phyloP scores from a whole-genome alignment of 139 green algal genomes.

The Limnomonas spitsbergensis region DNA sequence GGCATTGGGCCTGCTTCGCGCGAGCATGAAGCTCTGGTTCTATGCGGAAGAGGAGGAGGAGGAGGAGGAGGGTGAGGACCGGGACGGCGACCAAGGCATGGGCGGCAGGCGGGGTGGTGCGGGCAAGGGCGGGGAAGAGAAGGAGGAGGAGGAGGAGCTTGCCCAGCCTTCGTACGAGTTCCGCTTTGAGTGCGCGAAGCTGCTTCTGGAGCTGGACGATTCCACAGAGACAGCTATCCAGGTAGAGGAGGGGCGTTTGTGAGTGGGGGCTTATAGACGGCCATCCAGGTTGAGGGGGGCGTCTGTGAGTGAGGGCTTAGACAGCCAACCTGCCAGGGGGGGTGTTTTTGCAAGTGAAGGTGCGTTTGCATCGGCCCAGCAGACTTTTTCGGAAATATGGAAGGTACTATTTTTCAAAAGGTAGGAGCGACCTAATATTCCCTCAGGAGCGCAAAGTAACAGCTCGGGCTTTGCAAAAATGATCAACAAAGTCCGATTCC shows the following conservation, averaged over 20 bases:
- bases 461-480: no score
- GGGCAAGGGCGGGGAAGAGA: not conserved
- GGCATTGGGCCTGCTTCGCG: constrained; percentile 57
- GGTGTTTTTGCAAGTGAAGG: no score
- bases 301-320: no score
- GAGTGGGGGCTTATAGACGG: not conserved
- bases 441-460: no score
- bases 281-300: no score
- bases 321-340: no score
- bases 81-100: constrained; percentile 13
- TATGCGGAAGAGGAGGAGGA: constrained; percentile 31
- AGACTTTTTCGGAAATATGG: no score
- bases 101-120: not conserved
- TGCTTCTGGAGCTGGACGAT: constrained; percentile 84
- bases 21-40: constrained; percentile 74
- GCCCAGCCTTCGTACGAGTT: constrained; percentile 71
- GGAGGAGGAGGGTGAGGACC: constrained; percentile 25
- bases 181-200: constrained; percentile 78
- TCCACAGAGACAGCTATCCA: constrained; percentile 57
- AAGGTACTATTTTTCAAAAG: no score
- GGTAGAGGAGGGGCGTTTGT: constrained; percentile 39
- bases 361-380: no score
- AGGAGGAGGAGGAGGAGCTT: constrained; percentile 24
- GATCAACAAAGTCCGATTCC: no score
- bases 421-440: no score